A percentile compares a stretch with the other conserved stretches of the same genome.
Evolutionary conservation across 2,329 filamentous ascomycete genomes (phyloP).

Genomic region (Fusarium burgessii): DNA sequence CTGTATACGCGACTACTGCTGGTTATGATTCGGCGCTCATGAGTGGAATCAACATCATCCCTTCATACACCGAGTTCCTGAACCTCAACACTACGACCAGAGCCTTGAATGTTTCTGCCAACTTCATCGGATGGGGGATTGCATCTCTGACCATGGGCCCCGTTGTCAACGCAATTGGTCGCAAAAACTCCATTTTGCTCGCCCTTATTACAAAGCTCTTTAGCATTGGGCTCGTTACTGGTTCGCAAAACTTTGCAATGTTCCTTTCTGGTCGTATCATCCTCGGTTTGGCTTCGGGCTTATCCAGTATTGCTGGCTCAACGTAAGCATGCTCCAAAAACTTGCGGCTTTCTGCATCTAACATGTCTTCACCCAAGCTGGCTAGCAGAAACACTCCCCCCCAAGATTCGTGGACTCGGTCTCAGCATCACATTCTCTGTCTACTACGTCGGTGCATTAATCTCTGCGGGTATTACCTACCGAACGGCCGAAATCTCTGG

Average conservation of each 20-base stretch:
- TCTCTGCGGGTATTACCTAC: not conserved
- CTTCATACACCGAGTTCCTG: not conserved
- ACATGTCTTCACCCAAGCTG: not conserved
- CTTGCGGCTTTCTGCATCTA: accelerated
- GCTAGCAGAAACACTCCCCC: not conserved
- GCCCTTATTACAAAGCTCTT: not conserved
- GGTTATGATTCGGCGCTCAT: not conserved
- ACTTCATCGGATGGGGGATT: not conserved
- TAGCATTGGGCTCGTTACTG: not conserved
- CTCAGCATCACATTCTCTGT: not conserved
- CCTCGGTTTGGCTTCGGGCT: not conserved
- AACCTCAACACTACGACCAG: not conserved
- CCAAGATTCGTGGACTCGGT: not conserved
- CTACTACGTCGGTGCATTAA: not conserved
- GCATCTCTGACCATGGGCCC: not conserved
- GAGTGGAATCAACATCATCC: slow-evolving; percentile 1
- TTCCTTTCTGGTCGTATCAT: not conserved
- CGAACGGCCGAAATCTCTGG: not conserved
- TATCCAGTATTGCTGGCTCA: not conserved
- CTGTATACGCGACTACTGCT: not conserved
- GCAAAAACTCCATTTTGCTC: slow-evolving; percentile 1
- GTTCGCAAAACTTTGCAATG: not conserved
- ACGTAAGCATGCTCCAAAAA: not conserved
- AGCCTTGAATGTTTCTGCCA: not conserved
- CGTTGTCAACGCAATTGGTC: not conserved